Evolutionary conservation across 345 rosid genomes (phyloP).

Genomic region (Lagerstroemia speciosa): DNA sequence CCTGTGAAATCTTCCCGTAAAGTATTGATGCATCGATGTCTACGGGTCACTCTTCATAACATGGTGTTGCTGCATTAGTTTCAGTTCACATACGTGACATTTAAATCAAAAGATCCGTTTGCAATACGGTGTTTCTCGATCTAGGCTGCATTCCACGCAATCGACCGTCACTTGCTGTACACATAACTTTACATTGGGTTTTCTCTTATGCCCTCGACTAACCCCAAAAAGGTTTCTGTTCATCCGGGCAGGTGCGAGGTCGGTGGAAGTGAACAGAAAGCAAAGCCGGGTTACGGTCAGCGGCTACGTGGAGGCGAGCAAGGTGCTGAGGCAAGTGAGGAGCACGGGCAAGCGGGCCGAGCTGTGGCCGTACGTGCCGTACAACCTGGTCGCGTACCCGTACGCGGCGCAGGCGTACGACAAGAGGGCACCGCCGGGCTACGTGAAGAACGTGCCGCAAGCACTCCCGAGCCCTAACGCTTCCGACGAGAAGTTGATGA

Average conservation of each 20-base stretch:
- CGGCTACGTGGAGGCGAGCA: slow-evolving; percentile 41
- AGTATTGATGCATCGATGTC: too few species aligned
- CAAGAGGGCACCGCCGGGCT: slow-evolving; percentile 49
- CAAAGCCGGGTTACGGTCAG: slow-evolving; percentile 36
- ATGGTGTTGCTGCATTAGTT: too few species aligned
- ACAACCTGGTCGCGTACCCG: slow-evolving; percentile 41
- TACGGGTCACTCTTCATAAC: too few species aligned
- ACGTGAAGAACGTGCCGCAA: slow-evolving; percentile 34
- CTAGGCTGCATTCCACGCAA: too few species aligned
- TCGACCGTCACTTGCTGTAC: neutral
- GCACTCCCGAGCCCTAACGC: slow-evolving; percentile 28
- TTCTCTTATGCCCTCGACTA: too few species aligned
- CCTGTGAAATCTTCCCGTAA: too few species aligned
- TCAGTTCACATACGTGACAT: too few species aligned
- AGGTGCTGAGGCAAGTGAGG: slow-evolving; percentile 32
- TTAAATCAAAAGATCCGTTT: too few species aligned
- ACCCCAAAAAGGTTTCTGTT: too few species aligned
- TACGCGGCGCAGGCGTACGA: slow-evolving; percentile 40
- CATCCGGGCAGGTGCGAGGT: slow-evolving; percentile 23
- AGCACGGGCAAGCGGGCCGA: slow-evolving; percentile 45
- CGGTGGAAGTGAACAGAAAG: slow-evolving; percentile 40
- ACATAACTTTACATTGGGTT: too few species aligned
- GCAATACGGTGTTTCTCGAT: too few species aligned
- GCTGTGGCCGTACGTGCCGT: slow-evolving; percentile 45
- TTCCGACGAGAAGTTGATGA: slow-evolving; percentile 16